Evolutionary conservation across 1,139 yeast species (phyloP).

Genomic region (Debaryomyces singareniensis): DNA sequence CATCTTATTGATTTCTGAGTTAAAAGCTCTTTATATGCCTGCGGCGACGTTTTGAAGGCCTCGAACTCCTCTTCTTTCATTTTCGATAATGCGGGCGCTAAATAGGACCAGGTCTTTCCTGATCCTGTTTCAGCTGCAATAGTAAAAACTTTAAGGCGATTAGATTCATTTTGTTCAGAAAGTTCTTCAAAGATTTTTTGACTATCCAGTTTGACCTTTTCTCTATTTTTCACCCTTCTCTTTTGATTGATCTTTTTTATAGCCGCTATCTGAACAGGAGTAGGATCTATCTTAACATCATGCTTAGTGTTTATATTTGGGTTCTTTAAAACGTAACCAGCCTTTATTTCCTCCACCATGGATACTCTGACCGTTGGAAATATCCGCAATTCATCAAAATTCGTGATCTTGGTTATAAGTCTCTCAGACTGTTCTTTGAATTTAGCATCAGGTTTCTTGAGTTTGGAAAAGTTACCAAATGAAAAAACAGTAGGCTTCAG

Average conservation of each 20-base stretch:
- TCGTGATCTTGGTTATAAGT: slow-evolving; percentile 43
- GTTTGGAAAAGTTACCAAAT: slow-evolving; percentile 23
- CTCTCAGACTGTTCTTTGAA: slow-evolving; percentile 16
- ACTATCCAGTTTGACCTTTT: slow-evolving; percentile 13
- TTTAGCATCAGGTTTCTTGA: slow-evolving; percentile 15
- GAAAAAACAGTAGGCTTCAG: slow-evolving; percentile 4
- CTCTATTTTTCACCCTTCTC: slow-evolving; percentile 18
- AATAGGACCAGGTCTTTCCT: slow-evolving; percentile 91
- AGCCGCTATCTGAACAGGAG: slow-evolving; percentile 42
- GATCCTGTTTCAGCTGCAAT: slow-evolving; percentile 96
- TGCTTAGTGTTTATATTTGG: slow-evolving; percentile 27
- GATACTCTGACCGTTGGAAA: slow-evolving; percentile 63
- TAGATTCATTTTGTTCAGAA: slow-evolving; percentile 23
- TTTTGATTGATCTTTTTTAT: slow-evolving; percentile 37
- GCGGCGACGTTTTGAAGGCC: slow-evolving; percentile 18
- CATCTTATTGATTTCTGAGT: slow-evolving; percentile 49
- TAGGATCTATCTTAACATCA: slow-evolving; percentile 29
- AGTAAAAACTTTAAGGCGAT: slow-evolving; percentile 57
- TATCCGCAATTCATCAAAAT: slow-evolving; percentile 61
- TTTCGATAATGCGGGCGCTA: slow-evolving; percentile 67
- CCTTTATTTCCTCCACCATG: slow-evolving; percentile 51
- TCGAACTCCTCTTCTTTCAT: slow-evolving; percentile 50
- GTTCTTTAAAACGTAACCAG: slow-evolving; percentile 37
- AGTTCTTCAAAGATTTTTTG: slow-evolving; percentile 21
- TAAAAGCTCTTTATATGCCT: slow-evolving; percentile 24